Percentiles rank a stretch among this genome's conserved stretches.
Evolutionary conservation across 1,284 basidiomycete species (phyloP).

Genomic region (Phellopilus nigrolimitatus): DNA sequence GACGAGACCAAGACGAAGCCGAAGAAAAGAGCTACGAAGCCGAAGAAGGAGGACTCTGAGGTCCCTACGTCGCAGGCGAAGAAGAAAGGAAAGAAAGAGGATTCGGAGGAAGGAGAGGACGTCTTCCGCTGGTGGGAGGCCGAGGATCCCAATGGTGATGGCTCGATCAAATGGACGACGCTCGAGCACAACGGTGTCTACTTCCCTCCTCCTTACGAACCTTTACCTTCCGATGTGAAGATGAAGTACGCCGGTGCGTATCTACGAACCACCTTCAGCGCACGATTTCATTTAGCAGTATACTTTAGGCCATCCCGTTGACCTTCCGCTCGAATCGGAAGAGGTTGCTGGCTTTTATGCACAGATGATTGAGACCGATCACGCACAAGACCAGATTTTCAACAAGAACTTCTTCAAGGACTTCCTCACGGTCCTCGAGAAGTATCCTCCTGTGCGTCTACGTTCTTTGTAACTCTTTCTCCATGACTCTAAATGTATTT

Average conservation of each 20-base stretch:
- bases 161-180: constrained; percentile 85
- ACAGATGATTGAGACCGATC: constrained; percentile 90
- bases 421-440: constrained; percentile 74
- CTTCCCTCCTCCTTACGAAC: constrained; percentile 93
- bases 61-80: constrained; percentile 33
- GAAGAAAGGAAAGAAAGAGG: constrained; percentile 43
- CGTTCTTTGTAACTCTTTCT: neutral
- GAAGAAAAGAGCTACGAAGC: constrained; percentile 32
- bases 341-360: constrained; percentile 98
- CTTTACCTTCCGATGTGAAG: constrained; percentile 81
- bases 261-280: constrained; percentile 15
- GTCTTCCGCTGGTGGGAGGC: constrained; percentile 84
- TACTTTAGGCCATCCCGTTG: constrained; percentile 64
- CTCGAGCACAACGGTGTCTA: constrained; percentile 92
- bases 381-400: constrained; percentile 86
- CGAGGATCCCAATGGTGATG: constrained; percentile 64
- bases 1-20: constrained; percentile 23
- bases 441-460: constrained; percentile 79
- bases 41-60: constrained; percentile 32
- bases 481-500: constrained; percentile 14
- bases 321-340: constrained; percentile 83
- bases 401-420: constrained; percentile 97
- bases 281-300: constrained; percentile 23
- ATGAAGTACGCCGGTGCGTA: constrained; percentile 90
- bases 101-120: constrained; percentile 60